Evolutionary conservation across 140 eudicot genomes (phyloP), one percentile per base, ranked within the genome.

Genomic region (Oenanthe javanica): DNA sequence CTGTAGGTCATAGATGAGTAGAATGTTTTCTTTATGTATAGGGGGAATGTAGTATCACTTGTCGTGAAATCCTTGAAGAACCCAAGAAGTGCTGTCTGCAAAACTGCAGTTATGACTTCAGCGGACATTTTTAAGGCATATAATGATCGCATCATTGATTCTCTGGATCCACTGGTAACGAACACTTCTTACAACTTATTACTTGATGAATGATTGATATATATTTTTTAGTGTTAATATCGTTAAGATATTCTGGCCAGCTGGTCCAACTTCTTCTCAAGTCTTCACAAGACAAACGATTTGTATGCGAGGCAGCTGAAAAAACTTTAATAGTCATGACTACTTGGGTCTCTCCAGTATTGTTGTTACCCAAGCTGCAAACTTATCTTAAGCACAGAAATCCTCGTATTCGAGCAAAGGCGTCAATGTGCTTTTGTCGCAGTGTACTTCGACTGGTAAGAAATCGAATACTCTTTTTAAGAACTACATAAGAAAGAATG

Each of bases 371-470:
- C 4, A 93, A 91, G 84, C 74, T 93, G 86, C 91, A 86, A 84
- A 93, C 97, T 79, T 75, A 89, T 83, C 90, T 91, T 51, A 93
- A 89, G 86, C 75, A 89, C 86, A 88, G 84, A 78, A 93, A 93
- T 89, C 98, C 98, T 76, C 90, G 98, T 71, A 91, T 93, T 81
- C 93, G 95, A 72, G 98, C 98, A 1, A 93, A 93, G 85, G 98
- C 98, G 18, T 89, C 98, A 14, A 64, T 85, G 88, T 91, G 90
- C 77, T 83, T 91, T 84, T 86, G 89, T 79, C 91, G 90, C 76
- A 86, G 91, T 80, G 97, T 89, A 61, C 93, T 89, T n/a, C 85
- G 83, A 52, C 81, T 93, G 88, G 98, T 93, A 89, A 86, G 93
- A 52, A 69, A 27, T 31, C 6, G 13, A 43, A 52, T 13, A 54